A percentile compares a stretch with the other conserved stretches of the same genome.
These are phyloP conservation scores for Malus hybrid DNA, from an alignment of 331 rosid genomes.

Conservation along the genomic window DNA sequence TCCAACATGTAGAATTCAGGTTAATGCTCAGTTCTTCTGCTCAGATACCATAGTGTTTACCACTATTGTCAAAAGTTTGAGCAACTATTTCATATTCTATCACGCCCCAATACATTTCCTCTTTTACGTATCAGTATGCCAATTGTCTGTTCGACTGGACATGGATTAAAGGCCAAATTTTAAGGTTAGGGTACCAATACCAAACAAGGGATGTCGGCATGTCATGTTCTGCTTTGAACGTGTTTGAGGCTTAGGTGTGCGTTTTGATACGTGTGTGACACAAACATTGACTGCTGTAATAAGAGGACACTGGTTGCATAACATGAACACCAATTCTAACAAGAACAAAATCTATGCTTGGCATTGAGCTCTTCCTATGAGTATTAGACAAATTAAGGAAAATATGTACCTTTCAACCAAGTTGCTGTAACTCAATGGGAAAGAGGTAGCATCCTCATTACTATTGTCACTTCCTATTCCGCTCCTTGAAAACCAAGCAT, in stretches of 20 bases:
- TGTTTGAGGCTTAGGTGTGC: neutral
- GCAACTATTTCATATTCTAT: neutral
- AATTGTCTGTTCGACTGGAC: neutral
- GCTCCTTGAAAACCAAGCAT: conserved; percentile 78
- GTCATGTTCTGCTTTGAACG: neutral
- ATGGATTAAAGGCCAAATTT: neutral
- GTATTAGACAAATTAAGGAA: neutral
- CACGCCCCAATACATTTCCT: neutral
- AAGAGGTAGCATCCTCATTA: conserved; percentile 53
- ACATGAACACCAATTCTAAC: neutral
- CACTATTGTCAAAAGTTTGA: neutral
- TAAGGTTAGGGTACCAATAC: neutral
- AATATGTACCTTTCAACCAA: conserved; percentile 58
- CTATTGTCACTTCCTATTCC: conserved; percentile 29
- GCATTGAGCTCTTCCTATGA: neutral
- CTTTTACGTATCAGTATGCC: neutral
- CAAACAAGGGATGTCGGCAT: neutral
- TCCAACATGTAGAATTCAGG: neutral
- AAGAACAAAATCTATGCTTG: neutral
- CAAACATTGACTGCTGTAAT: neutral
- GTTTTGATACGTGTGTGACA: neutral
- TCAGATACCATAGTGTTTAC: neutral
- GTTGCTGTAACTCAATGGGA: conserved; percentile 51
- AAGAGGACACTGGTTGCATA: neutral
- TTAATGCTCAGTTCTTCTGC: neutral